These are phyloP conservation scores for Persicaria tinctoria DNA, from an alignment of 148 eudicot genomes.

Conservation along the genomic window DNA sequence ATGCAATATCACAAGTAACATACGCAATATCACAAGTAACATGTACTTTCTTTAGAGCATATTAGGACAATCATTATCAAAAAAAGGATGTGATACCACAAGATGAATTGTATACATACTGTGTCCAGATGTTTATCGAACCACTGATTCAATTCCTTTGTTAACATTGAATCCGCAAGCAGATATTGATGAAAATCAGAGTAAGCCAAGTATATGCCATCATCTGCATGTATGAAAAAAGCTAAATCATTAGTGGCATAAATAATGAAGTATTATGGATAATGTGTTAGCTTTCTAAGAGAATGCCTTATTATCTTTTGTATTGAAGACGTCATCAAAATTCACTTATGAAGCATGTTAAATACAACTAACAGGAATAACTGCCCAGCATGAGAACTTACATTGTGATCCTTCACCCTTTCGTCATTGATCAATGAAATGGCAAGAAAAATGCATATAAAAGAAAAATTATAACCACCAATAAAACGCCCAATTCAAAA, in stretches of 20 bases:
- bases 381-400: background rate
- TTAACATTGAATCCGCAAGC: constrained; percentile 65
- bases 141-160: constrained; percentile 92
- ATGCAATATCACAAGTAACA: background rate
- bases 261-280: background rate
- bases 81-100: background rate
- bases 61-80: background rate
- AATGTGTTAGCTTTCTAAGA: background rate
- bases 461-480: background rate
- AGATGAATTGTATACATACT: constrained; percentile 32
- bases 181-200: constrained; percentile 84
- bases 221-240: constrained; percentile 44
- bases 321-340: no score
- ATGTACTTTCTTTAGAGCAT: background rate
- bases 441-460: background rate
- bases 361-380: background rate
- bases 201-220: constrained; percentile 81
- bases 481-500: background rate
- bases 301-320: background rate
- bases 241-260: constrained; percentile 13
- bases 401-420: constrained; percentile 6
- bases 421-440: background rate
- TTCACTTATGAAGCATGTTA: background rate
- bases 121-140: constrained; percentile 89
- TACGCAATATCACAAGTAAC: background rate